Percentiles rank a stretch among this genome's conserved stretches.
phyloP scores from a whole-genome alignment of 306 rosid species.

The Albizia julibrissin region DNA sequence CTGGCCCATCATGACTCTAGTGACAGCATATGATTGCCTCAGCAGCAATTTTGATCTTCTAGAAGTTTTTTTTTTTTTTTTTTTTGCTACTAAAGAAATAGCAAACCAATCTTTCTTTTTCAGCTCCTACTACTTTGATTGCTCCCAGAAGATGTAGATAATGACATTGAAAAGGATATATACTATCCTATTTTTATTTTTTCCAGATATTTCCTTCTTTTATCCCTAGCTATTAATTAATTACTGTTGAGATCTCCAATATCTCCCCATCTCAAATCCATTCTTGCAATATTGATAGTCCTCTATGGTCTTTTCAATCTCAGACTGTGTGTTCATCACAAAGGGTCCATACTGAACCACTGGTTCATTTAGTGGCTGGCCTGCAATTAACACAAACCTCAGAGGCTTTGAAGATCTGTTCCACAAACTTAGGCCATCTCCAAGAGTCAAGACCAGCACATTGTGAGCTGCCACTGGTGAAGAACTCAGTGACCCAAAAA shows the following conservation, averaged over 20 bases:
- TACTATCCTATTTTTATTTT: neutral
- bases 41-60: slow-evolving; percentile 49
- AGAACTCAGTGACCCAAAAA: slow-evolving; percentile 58
- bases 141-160: slow-evolving; percentile 39
- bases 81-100: slow-evolving; percentile 26
- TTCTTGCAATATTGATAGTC: slow-evolving; percentile 68
- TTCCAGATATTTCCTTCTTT: slow-evolving; percentile 6
- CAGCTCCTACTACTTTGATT: slow-evolving; percentile 50
- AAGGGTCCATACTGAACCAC: slow-evolving; percentile 90
- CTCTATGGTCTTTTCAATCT: slow-evolving; percentile 73
- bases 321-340: slow-evolving; percentile 93
- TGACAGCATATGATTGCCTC: slow-evolving; percentile 35
- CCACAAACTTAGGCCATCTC: slow-evolving; percentile 84
- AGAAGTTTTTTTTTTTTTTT: slow-evolving; percentile 44
- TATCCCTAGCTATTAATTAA: neutral
- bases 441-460: slow-evolving; percentile 66
- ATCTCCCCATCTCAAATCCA: slow-evolving; percentile 83
- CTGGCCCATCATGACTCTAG: slow-evolving; percentile 56
- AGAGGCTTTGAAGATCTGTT: slow-evolving; percentile 69
- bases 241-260: slow-evolving; percentile 75
- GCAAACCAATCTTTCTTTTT: slow-evolving; percentile 45
- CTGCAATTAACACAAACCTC: slow-evolving; percentile 70
- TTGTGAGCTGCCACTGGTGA: slow-evolving; percentile 53
- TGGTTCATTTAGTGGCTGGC: slow-evolving; percentile 84
- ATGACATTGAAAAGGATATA: slow-evolving; percentile 48